Percentiles rank a stretch among this genome's conserved stretches.
These are phyloP conservation scores for Pleomassaria siparia DNA, from an alignment of 2,329 filamentous ascomycete genomes.

Conservation along the genomic window DNA sequence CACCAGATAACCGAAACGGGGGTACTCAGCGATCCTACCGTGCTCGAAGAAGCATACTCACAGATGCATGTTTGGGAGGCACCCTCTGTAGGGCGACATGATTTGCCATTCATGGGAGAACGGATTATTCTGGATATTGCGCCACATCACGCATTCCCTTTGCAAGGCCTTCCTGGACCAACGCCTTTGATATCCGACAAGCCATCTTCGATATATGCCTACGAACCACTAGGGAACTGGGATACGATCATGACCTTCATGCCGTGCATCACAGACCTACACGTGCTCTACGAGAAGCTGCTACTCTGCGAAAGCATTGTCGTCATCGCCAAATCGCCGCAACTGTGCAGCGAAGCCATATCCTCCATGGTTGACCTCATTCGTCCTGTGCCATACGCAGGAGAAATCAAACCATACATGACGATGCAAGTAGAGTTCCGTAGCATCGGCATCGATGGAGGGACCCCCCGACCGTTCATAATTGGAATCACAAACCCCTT, in stretches of 20 bases:
- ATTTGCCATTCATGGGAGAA: constrained; percentile 44
- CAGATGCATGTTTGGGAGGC: constrained; percentile 42
- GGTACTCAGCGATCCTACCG: constrained; percentile 42
- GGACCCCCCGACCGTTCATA: constrained; percentile 41
- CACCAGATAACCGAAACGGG: constrained; percentile 40
- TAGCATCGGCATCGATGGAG: constrained; percentile 43
- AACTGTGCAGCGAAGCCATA: constrained; percentile 44
- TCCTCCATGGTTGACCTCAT: constrained; percentile 44
- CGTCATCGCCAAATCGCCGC: constrained; percentile 45
- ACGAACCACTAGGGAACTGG: constrained; percentile 45
- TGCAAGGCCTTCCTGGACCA: constrained; percentile 40
- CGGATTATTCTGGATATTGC: constrained; percentile 43
- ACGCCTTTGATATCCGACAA: constrained; percentile 34
- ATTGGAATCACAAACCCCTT: constrained; percentile 48
- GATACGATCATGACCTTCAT: constrained; percentile 42
- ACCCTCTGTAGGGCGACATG: constrained; percentile 40
- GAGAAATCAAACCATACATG: constrained; percentile 44
- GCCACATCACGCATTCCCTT: constrained; percentile 43
- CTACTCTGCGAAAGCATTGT: constrained; percentile 45
- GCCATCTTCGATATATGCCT: constrained; percentile 41
- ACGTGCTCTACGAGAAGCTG: constrained; percentile 44
- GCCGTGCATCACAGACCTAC: constrained; percentile 45
- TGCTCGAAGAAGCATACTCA: constrained; percentile 40
- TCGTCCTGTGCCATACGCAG: constrained; percentile 45
- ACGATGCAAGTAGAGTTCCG: constrained; percentile 48